phyloP scores from a whole-genome alignment of 495 filamentous ascomycete genomes.

The Neurospora sp. region DNA sequence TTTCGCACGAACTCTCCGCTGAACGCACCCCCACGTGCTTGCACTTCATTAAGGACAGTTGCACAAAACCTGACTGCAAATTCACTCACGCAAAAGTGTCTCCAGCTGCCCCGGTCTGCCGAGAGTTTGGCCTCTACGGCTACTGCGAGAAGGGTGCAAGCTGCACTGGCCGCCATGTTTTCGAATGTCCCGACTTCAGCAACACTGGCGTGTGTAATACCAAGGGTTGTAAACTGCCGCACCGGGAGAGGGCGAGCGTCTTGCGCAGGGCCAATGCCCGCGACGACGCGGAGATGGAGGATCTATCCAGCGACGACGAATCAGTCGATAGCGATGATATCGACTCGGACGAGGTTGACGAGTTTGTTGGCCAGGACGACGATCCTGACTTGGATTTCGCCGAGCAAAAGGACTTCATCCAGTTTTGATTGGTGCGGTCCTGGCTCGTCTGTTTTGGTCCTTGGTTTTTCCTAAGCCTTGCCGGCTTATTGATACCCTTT shows the following conservation, averaged over 20 bases:
- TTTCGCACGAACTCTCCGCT: slow-evolving; percentile 83
- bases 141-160: slow-evolving; percentile 78
- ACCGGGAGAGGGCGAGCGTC: slow-evolving; percentile 75
- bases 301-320: slow-evolving; percentile 77
- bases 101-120: slow-evolving; percentile 73
- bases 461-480: slow-evolving; percentile 1
- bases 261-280: slow-evolving; percentile 34
- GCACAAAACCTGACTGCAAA: slow-evolving; percentile 77
- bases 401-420: slow-evolving; percentile 39
- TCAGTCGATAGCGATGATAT: slow-evolving; percentile 75
- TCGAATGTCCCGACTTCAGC: slow-evolving; percentile 90
- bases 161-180: slow-evolving; percentile 75
- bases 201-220: slow-evolving; percentile 78
- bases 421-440: slow-evolving; percentile 20
- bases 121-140: slow-evolving; percentile 73
- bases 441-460: neutral
- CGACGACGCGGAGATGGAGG: slow-evolving; percentile 52
- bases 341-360: slow-evolving; percentile 78
- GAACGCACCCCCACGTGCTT: slow-evolving; percentile 80
- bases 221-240: slow-evolving; percentile 73
- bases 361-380: slow-evolving; percentile 47
- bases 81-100: slow-evolving; percentile 83
- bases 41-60: slow-evolving; percentile 85
- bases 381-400: slow-evolving; percentile 28
- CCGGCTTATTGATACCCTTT: slow-evolving; percentile 13